Base-by-base conservation (phyloP, 2,329 filamentous ascomycete genomes). In the Fusarium brevicatenulatum region DNA sequence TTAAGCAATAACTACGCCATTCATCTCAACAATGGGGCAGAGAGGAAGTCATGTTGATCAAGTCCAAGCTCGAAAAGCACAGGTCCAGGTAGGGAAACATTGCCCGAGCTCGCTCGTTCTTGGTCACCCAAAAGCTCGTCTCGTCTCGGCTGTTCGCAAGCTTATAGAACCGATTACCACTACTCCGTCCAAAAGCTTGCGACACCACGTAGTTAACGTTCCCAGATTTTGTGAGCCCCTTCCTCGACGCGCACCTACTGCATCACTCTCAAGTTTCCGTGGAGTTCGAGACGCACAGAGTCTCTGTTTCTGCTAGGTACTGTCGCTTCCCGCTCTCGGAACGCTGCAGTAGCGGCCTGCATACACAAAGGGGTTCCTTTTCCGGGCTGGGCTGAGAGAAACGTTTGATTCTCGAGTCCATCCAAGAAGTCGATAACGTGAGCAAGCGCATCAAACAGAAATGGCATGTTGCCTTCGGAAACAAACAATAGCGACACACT, bases 281-380 rank as follows among this genome's bases (percentile, higher is more conserved):
- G 21, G 39, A 49, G 65, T 43, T 63, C 40, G 55, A 52, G 57
- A 71, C 61, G 59, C 47, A 72, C 70, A 73, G 63, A 55, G 59
- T 57, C 56, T 71, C 71, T 52, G 47, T 64, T 65, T 64, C 71
- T 55, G 52, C 64, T 68, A 34, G 32, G 32, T 34, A 59, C 71
- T 73, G 71, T 74, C 71, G 61, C 67, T 68, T 74, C 67, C 71
- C 71, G 64, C 59, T 74, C 64, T 63, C 68, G 71, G 71, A 68
- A 68, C 71, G 39, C 37, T 73, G 71, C 71, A 73, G 68, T 72
- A 74, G 71, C n/a, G 60, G 71, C 58, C 62, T 74, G 69, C 72
- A 74, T 63, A 53, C 54, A 56, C 63, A 71, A 74, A 73, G 72
- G 69, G 70, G 66, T 56, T 59, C 52, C 60, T 72, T 53, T 53